phyloP scores from a whole-genome alignment of 495 filamentous ascomycete genomes.

The Xylaria venustula region DNA sequence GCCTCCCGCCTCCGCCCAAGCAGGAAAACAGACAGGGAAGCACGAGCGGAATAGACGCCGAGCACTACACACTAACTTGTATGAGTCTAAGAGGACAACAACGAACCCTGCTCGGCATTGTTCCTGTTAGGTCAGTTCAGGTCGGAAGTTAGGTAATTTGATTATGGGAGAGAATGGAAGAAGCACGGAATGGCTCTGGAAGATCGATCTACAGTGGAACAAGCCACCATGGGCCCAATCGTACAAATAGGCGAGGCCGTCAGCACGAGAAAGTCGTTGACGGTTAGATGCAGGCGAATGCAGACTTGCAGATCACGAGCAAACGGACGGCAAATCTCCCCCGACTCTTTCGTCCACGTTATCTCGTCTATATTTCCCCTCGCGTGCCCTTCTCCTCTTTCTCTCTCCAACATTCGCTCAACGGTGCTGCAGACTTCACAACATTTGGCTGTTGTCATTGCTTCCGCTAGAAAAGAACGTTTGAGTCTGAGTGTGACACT shows the following conservation, averaged over 20 bases:
- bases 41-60: too few species aligned
- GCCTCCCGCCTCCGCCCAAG: too few species aligned
- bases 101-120: too few species aligned
- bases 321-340: background rate
- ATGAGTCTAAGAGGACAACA: too few species aligned
- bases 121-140: too few species aligned
- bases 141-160: too few species aligned
- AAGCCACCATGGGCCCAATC: too few species aligned
- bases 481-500: background rate
- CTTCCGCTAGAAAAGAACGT: background rate
- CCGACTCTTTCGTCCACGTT: background rate
- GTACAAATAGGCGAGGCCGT: background rate
- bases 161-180: too few species aligned
- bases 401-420: background rate
- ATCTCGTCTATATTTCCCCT: background rate
- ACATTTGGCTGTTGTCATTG: too few species aligned
- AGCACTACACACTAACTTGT: too few species aligned
- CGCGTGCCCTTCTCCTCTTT: constrained; percentile 7
- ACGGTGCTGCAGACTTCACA: background rate
- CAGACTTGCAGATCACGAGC: background rate
- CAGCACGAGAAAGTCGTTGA: background rate
- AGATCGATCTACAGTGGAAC: background rate
- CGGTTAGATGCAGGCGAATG: background rate
- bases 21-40: too few species aligned
- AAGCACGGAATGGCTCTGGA: background rate